These are phyloP conservation scores for Capronia coronata DNA, from an alignment of 2,329 filamentous ascomycete species.

Conservation along the genomic window DNA sequence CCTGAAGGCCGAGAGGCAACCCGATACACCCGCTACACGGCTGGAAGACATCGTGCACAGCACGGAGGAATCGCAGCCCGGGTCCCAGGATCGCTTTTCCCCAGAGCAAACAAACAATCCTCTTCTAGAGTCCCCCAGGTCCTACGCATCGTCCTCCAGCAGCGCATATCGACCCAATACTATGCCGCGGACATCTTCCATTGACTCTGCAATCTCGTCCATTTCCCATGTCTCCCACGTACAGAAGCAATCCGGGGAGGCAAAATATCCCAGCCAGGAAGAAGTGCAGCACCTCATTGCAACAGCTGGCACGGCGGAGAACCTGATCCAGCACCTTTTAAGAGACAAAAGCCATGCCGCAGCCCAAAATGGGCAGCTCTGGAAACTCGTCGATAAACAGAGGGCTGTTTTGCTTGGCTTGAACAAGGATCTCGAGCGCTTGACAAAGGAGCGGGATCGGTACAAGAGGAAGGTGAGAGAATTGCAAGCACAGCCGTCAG, in stretches of 20 bases:
- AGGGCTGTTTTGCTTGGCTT: conserved; percentile 85
- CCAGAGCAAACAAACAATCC: conserved; percentile 1
- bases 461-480: conserved; percentile 91
- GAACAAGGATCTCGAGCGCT: conserved; percentile 87
- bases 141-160: conserved; percentile 8
- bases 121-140: conserved; percentile 18
- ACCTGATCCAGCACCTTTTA: conserved; percentile 77
- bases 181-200: conserved; percentile 71
- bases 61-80: neutral
- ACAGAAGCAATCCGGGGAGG: conserved; percentile 54
- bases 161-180: conserved; percentile 8
- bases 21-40: neutral
- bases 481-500: conserved; percentile 43
- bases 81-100: neutral
- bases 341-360: conserved; percentile 86
- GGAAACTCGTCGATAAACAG: conserved; percentile 95
- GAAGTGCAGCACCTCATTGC: conserved; percentile 75
- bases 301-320: conserved; percentile 80
- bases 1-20: conserved; percentile 2
- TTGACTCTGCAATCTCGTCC: conserved; percentile 85
- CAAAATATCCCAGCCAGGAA: conserved; percentile 52
- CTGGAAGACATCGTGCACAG: neutral
- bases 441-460: conserved; percentile 87
- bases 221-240: conserved; percentile 56
- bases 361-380: conserved; percentile 85